Base-by-base conservation (phyloP, 2,329 filamentous ascomycete genomes). In the Teratosphaeria epicoccoides region DNA sequence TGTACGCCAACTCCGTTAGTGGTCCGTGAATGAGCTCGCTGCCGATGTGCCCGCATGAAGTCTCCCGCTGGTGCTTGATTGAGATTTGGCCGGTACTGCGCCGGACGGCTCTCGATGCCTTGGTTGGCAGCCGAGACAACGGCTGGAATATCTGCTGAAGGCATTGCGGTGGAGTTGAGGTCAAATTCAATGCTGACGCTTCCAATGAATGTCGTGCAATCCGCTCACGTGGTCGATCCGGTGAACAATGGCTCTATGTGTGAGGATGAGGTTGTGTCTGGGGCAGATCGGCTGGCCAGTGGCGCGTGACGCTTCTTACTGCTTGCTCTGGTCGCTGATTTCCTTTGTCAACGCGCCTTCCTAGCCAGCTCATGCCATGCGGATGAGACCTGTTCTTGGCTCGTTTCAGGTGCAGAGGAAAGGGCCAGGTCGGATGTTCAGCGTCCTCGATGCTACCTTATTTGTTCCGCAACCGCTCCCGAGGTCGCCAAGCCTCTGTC, bases 1-100 rank as follows among this genome's bases (percentile, higher is more conserved):
- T 95, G 85, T 59, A 90, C 79, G 65, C 84, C 85, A 63, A 81
- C 73, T 60, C 85, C 83, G 69, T 76, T 77, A 73, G 73, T 72
- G 49, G 55, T 48, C 22, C 57, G 60, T 43, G 63, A 64, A 47
- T 43, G 59, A 14, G 54, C 55, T 52, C 63, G 25, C 29, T 62
- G 56, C 61, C 65, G 67, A 58, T 63, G 64, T 51, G 72, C 72
- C 55, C 64, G 65, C 58, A 73, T 67, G 52, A 73, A 70, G 47
- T 74, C 71, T 59, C 71, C 72, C 26, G 61, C 60, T 1, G 62
- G 51, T 24, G 61, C 49, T 29, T 59, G 59, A 23, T 44, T 54
- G 47, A 65, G 57, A 17, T 63, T 53, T 10, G 62, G 61, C 20
- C 51, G 52, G 52, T 63, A 63, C 46, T 61, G 59, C 17, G n/a